These are phyloP conservation scores for Vigna angularis DNA, from an alignment of 306 rosid genomes.

Conservation along the genomic window DNA sequence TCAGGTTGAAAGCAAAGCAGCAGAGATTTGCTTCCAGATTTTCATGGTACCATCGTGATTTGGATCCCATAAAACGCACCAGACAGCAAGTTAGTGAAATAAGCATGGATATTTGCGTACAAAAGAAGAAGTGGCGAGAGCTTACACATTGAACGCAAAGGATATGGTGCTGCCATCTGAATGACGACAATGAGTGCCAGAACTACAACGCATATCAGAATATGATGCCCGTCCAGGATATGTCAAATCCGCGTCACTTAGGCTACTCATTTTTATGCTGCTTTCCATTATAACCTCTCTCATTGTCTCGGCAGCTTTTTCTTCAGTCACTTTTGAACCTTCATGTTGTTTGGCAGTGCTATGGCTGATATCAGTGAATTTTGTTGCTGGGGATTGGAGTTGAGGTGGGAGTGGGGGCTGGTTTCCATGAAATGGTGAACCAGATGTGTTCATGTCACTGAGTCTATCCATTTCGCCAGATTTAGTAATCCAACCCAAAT, in stretches of 20 bases:
- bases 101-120: background rate
- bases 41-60: background rate
- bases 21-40: background rate
- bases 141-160: conserved; percentile 80
- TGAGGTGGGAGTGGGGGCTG: conserved; percentile 14
- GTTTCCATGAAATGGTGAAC: background rate
- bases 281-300: conserved; percentile 76
- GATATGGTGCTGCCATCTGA: conserved; percentile 69
- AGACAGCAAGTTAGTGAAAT: background rate
- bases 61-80: background rate
- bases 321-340: conserved; percentile 50
- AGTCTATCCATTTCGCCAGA: conserved; percentile 39
- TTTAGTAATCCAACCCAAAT: conserved; percentile 40
- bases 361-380: conserved; percentile 37
- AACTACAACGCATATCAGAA: conserved; percentile 8
- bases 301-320: conserved; percentile 74
- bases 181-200: conserved; percentile 40
- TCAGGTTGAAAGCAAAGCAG: background rate
- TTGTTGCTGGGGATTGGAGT: conserved; percentile 9
- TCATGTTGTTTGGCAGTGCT: conserved; percentile 29
- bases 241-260: conserved; percentile 17
- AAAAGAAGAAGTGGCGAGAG: background rate
- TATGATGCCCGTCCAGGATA: background rate
- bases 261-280: background rate
- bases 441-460: background rate